Evolutionary conservation across 371 early-diverging fungal genomes (phyloP), one percentile per base, ranked within the genome.

Genomic region (Mucor velutinosus): DNA sequence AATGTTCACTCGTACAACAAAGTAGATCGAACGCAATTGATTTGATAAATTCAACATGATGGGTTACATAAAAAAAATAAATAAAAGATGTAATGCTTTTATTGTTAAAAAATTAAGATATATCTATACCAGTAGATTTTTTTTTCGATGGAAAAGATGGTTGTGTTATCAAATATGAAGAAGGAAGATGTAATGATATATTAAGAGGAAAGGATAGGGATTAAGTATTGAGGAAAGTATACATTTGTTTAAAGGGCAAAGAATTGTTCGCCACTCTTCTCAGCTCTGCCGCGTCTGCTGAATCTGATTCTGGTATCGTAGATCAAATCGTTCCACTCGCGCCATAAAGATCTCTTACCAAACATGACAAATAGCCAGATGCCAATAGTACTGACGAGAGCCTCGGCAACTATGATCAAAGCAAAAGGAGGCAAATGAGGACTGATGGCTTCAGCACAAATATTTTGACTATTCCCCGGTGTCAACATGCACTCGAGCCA

Each of bases 291-390:
- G 25, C 72, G 65, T 29, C 74, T 75, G 23, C 67, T 65, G n/a
- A 84, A 49, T 11, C 68, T 67, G 23, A 83, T 74, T 32, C 86
- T 78, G 4, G 78, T 61, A 47, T 83, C 78, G 35, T 79, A 78
- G 25, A 83, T 79, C 70, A 72, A 75, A 56, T 86, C 85, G 17
- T 80, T 81, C 88, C 86, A 88, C 70, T 88, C 86, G 25, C 75
- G 68, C 77, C 82, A 78, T 59, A 86, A 63, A 14, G 83, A 84
- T 21, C 78, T 70, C 73, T 86, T 88, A 59, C 74, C 88, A 73
- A 91, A 91, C 66, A 87, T 85, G 58, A 89, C 58, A 83, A 76
- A 79, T n/a, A 86, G 47, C 76, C 83, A 80, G 0, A 85, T 49
- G 25, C 91, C 91, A 67, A 87, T 80, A 3, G 78, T 32, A 21